Evolutionary conservation across 345 rosid genomes (phyloP).

Genomic region (Garcia nutans): DNA sequence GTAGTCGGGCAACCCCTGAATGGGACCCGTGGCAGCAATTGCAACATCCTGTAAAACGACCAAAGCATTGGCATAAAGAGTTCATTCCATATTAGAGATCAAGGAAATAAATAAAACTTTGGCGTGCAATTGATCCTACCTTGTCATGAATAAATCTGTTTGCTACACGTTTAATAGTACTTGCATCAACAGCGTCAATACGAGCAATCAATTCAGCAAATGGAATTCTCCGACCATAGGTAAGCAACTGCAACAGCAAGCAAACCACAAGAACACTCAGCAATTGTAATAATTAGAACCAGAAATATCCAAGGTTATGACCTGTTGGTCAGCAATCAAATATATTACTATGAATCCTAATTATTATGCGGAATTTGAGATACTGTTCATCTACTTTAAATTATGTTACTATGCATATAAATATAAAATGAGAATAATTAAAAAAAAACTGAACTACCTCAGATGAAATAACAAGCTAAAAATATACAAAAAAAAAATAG

Average conservation of each 20-base stretch:
- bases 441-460: not conserved
- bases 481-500: not conserved
- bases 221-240: conserved; percentile 94
- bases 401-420: too few species aligned
- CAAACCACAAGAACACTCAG: not conserved
- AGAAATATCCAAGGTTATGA: not conserved
- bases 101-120: not conserved
- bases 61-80: not conserved
- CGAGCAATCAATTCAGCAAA: conserved; percentile 85
- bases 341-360: too few species aligned
- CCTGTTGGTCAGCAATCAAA: too few species aligned
- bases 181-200: conserved; percentile 88
- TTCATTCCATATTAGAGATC: not conserved
- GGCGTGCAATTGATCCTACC: conserved; percentile 38
- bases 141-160: conserved; percentile 81
- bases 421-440: too few species aligned
- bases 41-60: conserved; percentile 68
- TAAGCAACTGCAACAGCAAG: conserved; percentile 61
- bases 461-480: too few species aligned
- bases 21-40: conserved; percentile 92
- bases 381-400: too few species aligned
- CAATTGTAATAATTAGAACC: not conserved
- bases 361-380: too few species aligned
- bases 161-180: conserved; percentile 85
- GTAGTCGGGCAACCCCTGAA: conserved; percentile 86